These are phyloP conservation scores for Aristolochia contorta DNA, from an alignment of 164 flowering plant genomes.

Conservation along the genomic window DNA sequence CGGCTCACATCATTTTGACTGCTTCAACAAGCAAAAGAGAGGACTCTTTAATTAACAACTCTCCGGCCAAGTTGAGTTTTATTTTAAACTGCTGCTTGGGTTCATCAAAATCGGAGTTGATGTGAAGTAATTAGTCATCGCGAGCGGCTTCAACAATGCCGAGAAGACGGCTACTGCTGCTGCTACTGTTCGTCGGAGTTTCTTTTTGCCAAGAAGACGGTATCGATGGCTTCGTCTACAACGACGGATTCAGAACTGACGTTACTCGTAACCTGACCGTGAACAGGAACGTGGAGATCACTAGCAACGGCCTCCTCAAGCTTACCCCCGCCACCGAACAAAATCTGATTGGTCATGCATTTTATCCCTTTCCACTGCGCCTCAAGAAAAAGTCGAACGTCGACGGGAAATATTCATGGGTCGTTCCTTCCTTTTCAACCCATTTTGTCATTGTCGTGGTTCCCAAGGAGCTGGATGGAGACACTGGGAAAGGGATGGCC, in stretches of 20 bases:
- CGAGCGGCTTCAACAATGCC: too few relatives aligned
- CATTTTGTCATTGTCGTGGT: conserved; percentile 32
- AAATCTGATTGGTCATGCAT: conserved; percentile 33
- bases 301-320: conserved; percentile 22
- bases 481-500: conserved; percentile 35
- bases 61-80: too few relatives aligned
- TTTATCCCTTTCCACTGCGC: conserved; percentile 12
- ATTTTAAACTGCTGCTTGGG: too few relatives aligned
- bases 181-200: too few relatives aligned
- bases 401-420: not conserved
- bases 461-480: conserved; percentile 6
- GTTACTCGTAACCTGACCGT: conserved; percentile 7
- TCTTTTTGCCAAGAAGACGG: too few relatives aligned
- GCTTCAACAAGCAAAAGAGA: too few relatives aligned
- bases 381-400: not conserved
- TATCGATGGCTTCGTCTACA: too few relatives aligned
- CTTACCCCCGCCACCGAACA: conserved; percentile 24
- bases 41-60: too few relatives aligned
- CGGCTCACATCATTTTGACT: too few relatives aligned
- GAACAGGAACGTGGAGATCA: conserved; percentile 14
- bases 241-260: not conserved
- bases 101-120: too few relatives aligned
- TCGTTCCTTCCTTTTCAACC: conserved; percentile 34
- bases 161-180: too few relatives aligned
- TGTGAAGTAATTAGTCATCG: too few relatives aligned